These are phyloP conservation scores for Colletotrichum lentis DNA, from an alignment of 2,329 filamentous ascomycete genomes.

Conservation along the genomic window DNA sequence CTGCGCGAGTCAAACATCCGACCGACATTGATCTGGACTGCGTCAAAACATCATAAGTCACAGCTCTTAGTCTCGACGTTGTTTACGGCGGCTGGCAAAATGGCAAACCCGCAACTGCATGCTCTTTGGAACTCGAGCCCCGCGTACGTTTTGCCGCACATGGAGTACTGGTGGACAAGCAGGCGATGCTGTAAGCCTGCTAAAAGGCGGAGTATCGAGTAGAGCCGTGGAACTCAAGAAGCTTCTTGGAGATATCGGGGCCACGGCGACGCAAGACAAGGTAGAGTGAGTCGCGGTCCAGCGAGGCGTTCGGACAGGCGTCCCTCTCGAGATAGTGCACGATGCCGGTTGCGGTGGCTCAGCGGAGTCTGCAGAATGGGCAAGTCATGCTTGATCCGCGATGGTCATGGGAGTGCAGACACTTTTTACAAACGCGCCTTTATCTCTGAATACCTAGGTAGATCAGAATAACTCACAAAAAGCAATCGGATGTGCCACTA, in stretches of 20 bases:
- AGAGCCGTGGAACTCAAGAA: conserved; percentile 55
- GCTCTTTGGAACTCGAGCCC: conserved; percentile 43
- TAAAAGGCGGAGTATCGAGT: conserved; percentile 52
- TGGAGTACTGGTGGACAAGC: conserved; percentile 54
- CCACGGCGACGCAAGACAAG: conserved; percentile 56
- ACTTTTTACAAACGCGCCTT: too few species aligned
- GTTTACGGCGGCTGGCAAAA: conserved; percentile 50
- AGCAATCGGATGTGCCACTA: too few species aligned
- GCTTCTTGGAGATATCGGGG: conserved; percentile 59
- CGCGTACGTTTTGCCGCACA: conserved; percentile 54
- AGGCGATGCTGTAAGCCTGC: conserved; percentile 44
- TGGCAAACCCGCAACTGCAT: conserved; percentile 50
- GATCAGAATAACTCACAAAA: too few species aligned
- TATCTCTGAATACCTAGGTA: too few species aligned
- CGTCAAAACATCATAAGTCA: conserved; percentile 48
- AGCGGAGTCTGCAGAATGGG: conserved; percentile 61
- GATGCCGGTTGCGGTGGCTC: conserved; percentile 62
- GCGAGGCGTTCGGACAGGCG: conserved; percentile 55
- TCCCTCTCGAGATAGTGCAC: conserved; percentile 64
- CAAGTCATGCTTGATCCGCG: conserved; percentile 56
- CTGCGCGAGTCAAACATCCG: background rate
- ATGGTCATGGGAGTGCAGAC: conserved; percentile 63
- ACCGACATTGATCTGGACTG: conserved; percentile 43
- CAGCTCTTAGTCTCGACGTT: conserved; percentile 57
- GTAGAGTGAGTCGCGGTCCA: conserved; percentile 61